Percentiles rank a stretch among this genome's conserved stretches.
These are phyloP conservation scores for Cercospora sesami DNA, from an alignment of 2,329 filamentous ascomycete genomes.

Conservation along the genomic window DNA sequence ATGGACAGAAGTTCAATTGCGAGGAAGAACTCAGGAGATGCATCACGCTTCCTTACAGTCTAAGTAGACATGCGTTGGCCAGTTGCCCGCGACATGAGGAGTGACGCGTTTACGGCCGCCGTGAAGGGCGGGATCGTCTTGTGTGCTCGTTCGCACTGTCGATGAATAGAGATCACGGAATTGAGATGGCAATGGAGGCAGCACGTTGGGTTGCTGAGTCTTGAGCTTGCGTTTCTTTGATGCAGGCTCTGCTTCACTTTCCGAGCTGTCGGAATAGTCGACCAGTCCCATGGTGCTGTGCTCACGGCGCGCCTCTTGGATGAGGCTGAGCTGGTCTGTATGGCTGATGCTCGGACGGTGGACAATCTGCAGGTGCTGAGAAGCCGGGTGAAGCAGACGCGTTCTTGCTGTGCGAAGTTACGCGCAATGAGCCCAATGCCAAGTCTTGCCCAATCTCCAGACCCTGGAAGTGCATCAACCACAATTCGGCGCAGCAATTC, in stretches of 20 bases:
- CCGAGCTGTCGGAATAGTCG: conserved; percentile 60
- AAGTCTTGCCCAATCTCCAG: background rate
- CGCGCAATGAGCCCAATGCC: background rate
- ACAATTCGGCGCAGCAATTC: background rate
- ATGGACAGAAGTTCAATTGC: background rate
- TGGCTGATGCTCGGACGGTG: background rate
- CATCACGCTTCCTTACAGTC: conserved; percentile 67
- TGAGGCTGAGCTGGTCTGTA: background rate
- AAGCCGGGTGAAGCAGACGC: background rate
- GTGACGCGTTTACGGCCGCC: conserved; percentile 78
- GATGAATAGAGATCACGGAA: conserved; percentile 92
- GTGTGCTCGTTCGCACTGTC: conserved; percentile 71
- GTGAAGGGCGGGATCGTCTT: conserved; percentile 81
- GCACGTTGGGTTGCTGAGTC: conserved; percentile 9
- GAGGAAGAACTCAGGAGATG: conserved; percentile 8
- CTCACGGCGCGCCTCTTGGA: background rate
- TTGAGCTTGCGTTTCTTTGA: conserved; percentile 29
- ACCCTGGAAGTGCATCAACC: background rate
- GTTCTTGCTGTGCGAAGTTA: background rate
- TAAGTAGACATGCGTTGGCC: conserved; percentile 89
- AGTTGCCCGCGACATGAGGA: conserved; percentile 84
- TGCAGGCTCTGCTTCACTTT: conserved; percentile 36
- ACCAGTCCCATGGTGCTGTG: conserved; percentile 59
- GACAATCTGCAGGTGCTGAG: background rate
- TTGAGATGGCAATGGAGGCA: conserved; percentile 66